These are phyloP conservation scores for Podospora conica DNA, from an alignment of 495 filamentous ascomycete species.

Conservation along the genomic window DNA sequence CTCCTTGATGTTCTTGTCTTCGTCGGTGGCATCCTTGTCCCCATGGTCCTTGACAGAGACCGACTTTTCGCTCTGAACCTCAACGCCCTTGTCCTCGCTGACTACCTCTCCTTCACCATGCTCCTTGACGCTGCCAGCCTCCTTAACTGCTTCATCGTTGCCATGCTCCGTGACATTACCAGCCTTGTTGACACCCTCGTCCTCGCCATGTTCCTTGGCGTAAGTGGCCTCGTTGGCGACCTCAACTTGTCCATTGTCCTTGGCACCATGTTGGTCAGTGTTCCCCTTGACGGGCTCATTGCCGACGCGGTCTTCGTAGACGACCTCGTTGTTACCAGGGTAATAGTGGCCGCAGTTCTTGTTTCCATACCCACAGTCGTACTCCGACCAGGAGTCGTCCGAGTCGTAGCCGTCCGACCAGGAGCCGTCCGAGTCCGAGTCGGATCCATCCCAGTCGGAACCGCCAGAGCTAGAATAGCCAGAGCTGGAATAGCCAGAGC, in stretches of 20 bases:
- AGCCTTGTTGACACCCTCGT: background rate
- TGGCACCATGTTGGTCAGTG: background rate
- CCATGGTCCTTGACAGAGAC: too few relatives aligned
- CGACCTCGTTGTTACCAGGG: background rate
- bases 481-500: background rate
- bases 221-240: background rate
- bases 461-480: background rate
- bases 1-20: too few relatives aligned
- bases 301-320: too few relatives aligned
- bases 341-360: background rate
- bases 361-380: background rate
- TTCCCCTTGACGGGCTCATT: background rate
- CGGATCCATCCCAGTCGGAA: background rate
- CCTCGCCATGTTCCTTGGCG: too few relatives aligned
- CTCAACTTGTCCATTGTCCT: background rate
- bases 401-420: background rate
- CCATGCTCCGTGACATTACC: background rate
- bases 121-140: background rate
- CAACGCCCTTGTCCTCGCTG: too few relatives aligned
- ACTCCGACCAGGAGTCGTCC: background rate
- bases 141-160: background rate
- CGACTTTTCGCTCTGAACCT: too few relatives aligned
- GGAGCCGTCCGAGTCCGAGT: background rate
- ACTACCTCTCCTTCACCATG: too few relatives aligned
- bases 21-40: too few relatives aligned